Percentiles rank a stretch among this genome's conserved stretches.
phyloP scores from a whole-genome alignment of 2,329 filamentous ascomycete genomes.

The Huntiella decipiens region DNA sequence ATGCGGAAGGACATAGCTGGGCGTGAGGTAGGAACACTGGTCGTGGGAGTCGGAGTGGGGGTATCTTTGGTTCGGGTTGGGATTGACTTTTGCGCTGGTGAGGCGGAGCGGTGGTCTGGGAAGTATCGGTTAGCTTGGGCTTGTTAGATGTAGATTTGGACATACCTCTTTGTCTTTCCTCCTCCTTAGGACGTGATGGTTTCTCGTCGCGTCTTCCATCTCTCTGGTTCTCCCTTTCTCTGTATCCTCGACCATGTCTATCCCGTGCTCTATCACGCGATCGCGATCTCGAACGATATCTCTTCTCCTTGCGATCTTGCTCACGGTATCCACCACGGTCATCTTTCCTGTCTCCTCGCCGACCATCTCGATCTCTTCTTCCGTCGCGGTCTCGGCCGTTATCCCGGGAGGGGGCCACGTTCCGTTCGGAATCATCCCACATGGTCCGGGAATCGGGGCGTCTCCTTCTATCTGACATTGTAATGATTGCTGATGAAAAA shows the following conservation, averaged over 20 bases:
- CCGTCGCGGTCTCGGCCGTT: conserved; percentile 11
- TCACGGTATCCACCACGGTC: conserved; percentile 15
- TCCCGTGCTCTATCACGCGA: conserved; percentile 17
- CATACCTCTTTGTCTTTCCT: conserved; percentile 1
- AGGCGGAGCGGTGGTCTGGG: conserved; percentile 19
- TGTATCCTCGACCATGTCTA: conserved; percentile 6
- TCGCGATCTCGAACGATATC: conserved; percentile 7
- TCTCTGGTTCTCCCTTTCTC: conserved; percentile 13
- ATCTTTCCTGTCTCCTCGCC: not conserved
- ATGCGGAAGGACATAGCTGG: conserved; percentile 20
- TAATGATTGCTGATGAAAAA: not conserved
- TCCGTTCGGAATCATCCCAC: conserved; percentile 37
- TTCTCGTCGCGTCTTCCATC: conserved; percentile 14
- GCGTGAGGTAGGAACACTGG: conserved; percentile 15
- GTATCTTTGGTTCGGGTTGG: conserved; percentile 16
- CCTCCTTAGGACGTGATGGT: not conserved
- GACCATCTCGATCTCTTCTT: conserved; percentile 3
- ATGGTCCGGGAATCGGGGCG: conserved; percentile 36
- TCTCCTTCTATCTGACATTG: conserved; percentile 11
- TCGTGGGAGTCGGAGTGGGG: conserved; percentile 16
- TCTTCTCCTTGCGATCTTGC: conserved; percentile 14
- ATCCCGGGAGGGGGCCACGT: conserved; percentile 14
- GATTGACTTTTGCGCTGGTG: conserved; percentile 18
- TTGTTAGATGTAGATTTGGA: not conserved
- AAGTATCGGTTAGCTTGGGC: conserved; percentile 9